phyloP scores from a whole-genome alignment of 805 yeast genomes.

The Suhomyces vadensis region DNA sequence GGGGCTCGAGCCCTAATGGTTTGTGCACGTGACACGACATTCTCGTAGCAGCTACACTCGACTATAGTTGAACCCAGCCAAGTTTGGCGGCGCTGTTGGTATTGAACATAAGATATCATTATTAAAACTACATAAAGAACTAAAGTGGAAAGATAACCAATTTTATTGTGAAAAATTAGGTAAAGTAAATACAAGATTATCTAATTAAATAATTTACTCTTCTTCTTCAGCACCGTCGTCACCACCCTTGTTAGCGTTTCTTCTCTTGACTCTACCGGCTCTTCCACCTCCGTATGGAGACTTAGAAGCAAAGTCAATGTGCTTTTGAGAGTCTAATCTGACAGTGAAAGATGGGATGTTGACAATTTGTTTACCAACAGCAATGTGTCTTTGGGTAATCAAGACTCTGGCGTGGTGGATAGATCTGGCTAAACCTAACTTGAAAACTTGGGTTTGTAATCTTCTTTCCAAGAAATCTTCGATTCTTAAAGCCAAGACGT shows the following conservation, averaged over 20 bases:
- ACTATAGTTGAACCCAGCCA: no score
- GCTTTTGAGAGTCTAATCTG: constrained; percentile 99
- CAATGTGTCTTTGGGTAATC: constrained; percentile 98
- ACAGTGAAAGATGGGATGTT: constrained; percentile 99
- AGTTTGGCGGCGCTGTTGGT: no score
- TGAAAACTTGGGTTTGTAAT: constrained; percentile 99
- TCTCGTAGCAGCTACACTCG: no score
- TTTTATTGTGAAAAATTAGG: constrained; percentile 11
- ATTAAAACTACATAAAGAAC: constrained; percentile 13
- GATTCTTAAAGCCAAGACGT: constrained; percentile 95
- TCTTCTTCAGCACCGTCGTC: constrained; percentile 75
- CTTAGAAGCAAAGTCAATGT: constrained; percentile 98
- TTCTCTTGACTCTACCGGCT: constrained; percentile 99
- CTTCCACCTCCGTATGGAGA: constrained; percentile 99
- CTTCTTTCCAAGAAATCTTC: constrained; percentile 99
- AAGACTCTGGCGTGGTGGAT: constrained; percentile 99
- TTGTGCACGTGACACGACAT: background rate
- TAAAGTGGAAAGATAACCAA: constrained; percentile 13
- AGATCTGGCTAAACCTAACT: constrained; percentile 98
- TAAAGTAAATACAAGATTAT: constrained; percentile 8
- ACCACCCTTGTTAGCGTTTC: constrained; percentile 66
- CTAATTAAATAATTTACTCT: constrained; percentile 52
- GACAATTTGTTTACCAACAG: constrained; percentile 99
- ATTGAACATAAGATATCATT: no score
- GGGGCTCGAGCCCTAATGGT: constrained; percentile 10